Percentiles rank a stretch among this genome's conserved stretches.
phyloP scores from a whole-genome alignment of 2,329 filamentous ascomycete species.

The Saccharata proteae region DNA sequence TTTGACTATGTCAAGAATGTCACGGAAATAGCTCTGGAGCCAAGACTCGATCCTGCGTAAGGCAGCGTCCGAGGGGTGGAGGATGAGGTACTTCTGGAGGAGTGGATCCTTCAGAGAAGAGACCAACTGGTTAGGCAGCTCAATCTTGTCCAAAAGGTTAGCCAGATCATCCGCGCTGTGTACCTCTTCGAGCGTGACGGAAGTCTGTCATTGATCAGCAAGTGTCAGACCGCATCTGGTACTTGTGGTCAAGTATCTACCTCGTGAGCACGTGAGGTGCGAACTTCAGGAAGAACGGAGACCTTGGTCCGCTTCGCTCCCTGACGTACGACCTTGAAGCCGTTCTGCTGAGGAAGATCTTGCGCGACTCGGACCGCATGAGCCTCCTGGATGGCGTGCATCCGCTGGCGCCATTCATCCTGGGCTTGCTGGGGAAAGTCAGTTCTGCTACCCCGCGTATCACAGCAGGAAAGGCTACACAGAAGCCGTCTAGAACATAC shows the following conservation, averaged over 20 bases:
- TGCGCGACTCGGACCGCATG: conserved; percentile 29
- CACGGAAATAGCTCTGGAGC: conserved; percentile 10
- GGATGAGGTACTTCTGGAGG: conserved; percentile 60
- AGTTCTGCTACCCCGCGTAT: no score
- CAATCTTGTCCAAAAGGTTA: conserved; percentile 61
- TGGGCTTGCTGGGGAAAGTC: conserved; percentile 48
- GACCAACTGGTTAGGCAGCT: conserved; percentile 70
- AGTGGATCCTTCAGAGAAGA: conserved; percentile 65
- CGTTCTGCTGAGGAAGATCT: conserved; percentile 31
- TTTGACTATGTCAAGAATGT: conserved; percentile 1
- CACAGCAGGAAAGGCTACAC: conserved; percentile 13
- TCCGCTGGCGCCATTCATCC: conserved; percentile 56
- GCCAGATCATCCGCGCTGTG: conserved; percentile 60
- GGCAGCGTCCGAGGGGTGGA: conserved; percentile 26
- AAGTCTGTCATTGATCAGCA: conserved; percentile 15
- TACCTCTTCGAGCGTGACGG: conserved; percentile 58
- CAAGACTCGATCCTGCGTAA: conserved; percentile 23
- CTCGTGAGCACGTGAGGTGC: conserved; percentile 62
- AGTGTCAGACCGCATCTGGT: no score
- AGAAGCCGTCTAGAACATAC: conserved; percentile 21
- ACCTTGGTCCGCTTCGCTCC: conserved; percentile 37
- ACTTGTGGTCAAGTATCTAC: conserved; percentile 17
- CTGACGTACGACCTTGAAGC: conserved; percentile 52
- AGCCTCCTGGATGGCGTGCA: conserved; percentile 55
- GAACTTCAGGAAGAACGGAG: conserved; percentile 50